These are phyloP conservation scores for Wickerhamomyces bisporus DNA, from an alignment of 805 yeast species.

Conservation along the genomic window DNA sequence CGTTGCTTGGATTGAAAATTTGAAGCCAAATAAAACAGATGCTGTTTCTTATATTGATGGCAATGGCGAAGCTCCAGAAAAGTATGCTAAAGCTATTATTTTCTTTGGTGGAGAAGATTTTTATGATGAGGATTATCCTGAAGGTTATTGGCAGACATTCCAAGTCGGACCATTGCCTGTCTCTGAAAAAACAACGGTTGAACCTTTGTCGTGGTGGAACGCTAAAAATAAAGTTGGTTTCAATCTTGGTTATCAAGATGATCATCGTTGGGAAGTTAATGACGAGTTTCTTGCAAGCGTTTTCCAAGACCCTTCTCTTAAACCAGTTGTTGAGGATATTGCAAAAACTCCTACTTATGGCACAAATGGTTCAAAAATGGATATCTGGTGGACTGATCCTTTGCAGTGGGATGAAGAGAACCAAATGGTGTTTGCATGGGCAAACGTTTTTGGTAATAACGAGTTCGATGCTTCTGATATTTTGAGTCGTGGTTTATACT, in stretches of 20 bases:
- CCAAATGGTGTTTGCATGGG: constrained; percentile 13
- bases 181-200: constrained; percentile 8
- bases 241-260: constrained; percentile 18
- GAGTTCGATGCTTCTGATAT: constrained; percentile 21
- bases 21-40: constrained; percentile 25
- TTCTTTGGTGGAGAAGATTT: constrained; percentile 23
- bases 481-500: constrained; percentile 19
- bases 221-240: constrained; percentile 16
- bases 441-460: constrained; percentile 16
- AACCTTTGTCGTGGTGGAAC: constrained; percentile 15
- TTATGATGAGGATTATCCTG: constrained; percentile 16
- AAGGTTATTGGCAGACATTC: constrained; percentile 22
- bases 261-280: constrained; percentile 8
- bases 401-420: constrained; percentile 16
- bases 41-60: constrained; percentile 20
- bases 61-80: constrained; percentile 17
- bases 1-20: constrained; percentile 20
- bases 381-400: constrained; percentile 23
- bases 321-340: constrained; percentile 15
- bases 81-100: constrained; percentile 19
- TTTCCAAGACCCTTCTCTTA: constrained; percentile 6
- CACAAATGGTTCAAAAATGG: constrained; percentile 17
- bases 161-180: constrained; percentile 22
- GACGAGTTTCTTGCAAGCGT: too few relatives aligned
- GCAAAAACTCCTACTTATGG: constrained; percentile 16